Evolutionary conservation across 257 asterid species (phyloP), one percentile per base, ranked within the genome.

Genomic region (Solanum bulbocastanum): DNA sequence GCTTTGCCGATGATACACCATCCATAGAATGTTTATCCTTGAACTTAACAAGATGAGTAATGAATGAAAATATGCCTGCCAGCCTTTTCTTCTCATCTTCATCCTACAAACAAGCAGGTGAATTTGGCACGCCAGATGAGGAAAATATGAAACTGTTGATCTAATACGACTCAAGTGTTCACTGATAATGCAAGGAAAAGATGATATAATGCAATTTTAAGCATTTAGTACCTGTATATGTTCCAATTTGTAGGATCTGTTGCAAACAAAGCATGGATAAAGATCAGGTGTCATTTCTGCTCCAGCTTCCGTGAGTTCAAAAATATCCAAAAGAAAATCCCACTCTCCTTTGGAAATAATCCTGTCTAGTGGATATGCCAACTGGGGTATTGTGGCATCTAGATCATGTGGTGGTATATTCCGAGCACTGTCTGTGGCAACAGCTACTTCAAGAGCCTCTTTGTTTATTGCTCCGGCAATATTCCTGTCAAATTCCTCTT

Each of bases 261-360:
- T 94, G 97, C 95, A 88, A 60, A 97, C 98, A 86, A 97, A 97
- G 90, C 91, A 90, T 5, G 99, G 99, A 94, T 93, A 97, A 62
- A 69, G 76, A 79, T 89, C 92, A 8, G 89, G 88, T 27, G 62
- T 8, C 84, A 91, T 65, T 42, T 90, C 91, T 0, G 87, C 89
- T 83, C 94, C 96, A 32, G 91, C 74, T 81, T 87, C 86, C 25
- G 88, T 49, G 66, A 92, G 92, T 49, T 92, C 89, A 71, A 91
- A 88, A 69, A 96, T 58, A 88, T 97, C 99, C 36, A 87, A 37
- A 90, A 97, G 96, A 91, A 89, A 91, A 84, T 91, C 94, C 98
- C 99, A 97, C 88, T 97, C 99, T 83, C 98, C 98, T 40, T 88
- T 90, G n/a, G 91, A 89, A 89, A 97, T 97, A 40, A 97, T 97